Evolutionary conservation across 2,329 filamentous ascomycete genomes (phyloP), one percentile per base, ranked within the genome.

Genomic region (Hirsutella minnesotensis): DNA sequence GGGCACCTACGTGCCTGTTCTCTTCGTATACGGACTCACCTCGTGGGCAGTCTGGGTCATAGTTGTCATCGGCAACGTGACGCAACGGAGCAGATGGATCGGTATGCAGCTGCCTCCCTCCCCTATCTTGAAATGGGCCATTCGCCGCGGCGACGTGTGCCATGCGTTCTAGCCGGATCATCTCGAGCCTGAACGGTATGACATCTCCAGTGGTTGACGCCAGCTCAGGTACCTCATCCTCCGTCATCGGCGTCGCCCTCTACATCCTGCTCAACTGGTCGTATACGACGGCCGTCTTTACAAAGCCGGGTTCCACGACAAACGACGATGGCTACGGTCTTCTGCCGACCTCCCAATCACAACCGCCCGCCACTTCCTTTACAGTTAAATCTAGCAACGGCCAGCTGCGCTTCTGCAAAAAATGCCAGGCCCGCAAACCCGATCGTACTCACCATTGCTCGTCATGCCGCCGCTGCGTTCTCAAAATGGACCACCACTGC

Each of bases 401-500:
- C 53, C 84, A 85, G 54, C 67, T 84, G 41, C 79, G 92, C 43
- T 96, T 83, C 68, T 98, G 92, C 73, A 96, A 96, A 67, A 98
- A 98, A 67, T 98, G 92, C 63, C 86, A 94, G 66, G 82, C 82
- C 41, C 79, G 85, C 49, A 98, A 98, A 68, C 92, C 92, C 35
- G 92, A 98, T 65, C 86, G 92, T 47, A 81, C 90, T 27, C 92
- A 98, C 63, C 92, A 98, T 68, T 98, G 92, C 72, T 94, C 87
- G 10, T 94, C 88, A 4, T 98, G 92, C 66, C 79, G 83, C 52
- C 83, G 84, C 56, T 98, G 92, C 61, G 89, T 98, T 21, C 72
- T 98, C 61, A 98, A 98, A 71, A 98, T 98, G 92, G 92, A 98
- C 60, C 92, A 98, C 62, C 92, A 98, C 67, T 98, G 92, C 61